phyloP scores from a whole-genome alignment of 148 eudicot genomes.

The Rhododendron kiyosumense region DNA sequence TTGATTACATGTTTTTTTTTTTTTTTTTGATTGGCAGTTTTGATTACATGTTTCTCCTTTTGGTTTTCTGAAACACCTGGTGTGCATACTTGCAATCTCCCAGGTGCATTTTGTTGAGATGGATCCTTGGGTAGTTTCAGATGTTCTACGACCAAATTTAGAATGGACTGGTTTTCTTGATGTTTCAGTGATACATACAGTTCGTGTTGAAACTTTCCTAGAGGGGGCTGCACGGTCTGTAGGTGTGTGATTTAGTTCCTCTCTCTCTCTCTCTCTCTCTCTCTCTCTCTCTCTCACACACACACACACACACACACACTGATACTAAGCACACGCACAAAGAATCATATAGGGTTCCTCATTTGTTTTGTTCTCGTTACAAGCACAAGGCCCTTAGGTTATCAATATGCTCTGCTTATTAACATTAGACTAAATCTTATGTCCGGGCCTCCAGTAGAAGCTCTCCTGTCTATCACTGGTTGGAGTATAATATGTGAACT shows the following conservation, averaged over 20 bases:
- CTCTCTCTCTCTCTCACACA: not conserved
- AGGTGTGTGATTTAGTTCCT: constrained; percentile 29
- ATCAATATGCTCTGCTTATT: not conserved
- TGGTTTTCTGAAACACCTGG: constrained; percentile 5
- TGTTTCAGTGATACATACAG: constrained; percentile 69
- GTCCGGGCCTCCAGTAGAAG: not conserved
- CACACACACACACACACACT: not conserved
- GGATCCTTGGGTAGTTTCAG: constrained; percentile 97
- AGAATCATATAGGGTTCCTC: not conserved
- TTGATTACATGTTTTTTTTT: not conserved
- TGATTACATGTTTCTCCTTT: not conserved
- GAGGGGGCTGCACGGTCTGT: constrained; percentile 48
- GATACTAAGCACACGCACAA: not conserved
- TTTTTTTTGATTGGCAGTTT: not conserved
- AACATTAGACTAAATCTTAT: not conserved
- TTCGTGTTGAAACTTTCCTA: constrained; percentile 71
- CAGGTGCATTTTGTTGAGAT: constrained; percentile 96
- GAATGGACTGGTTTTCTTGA: constrained; percentile 78
- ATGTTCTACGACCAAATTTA: constrained; percentile 77
- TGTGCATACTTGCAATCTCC: constrained; percentile 2
- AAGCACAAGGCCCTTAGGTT: not conserved
- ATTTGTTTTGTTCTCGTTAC: not conserved
- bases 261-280: constrained; percentile 8
- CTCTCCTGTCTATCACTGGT: not conserved
- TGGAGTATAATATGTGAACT: not conserved